Base-by-base conservation (phyloP, 2,329 filamentous ascomycete genomes). In the Monosporascus sp. region DNA sequence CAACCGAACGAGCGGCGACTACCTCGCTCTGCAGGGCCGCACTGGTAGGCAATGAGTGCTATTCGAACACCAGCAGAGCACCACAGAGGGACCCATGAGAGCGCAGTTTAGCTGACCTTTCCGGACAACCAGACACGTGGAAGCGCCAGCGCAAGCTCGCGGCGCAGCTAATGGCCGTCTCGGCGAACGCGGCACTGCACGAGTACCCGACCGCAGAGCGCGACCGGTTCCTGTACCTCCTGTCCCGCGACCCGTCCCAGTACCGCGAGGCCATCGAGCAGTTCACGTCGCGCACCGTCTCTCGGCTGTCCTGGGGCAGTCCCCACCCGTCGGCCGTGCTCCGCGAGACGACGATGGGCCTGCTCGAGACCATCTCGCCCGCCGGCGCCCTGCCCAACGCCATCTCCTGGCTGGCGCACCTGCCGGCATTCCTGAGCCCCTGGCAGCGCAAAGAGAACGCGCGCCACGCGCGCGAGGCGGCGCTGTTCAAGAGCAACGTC, bases 191-290 rank as follows among this genome's bases (percentile, higher is more conserved):
- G 2, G 66, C 64, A 2, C 64, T 77, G 5, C 72, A 77, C 58
- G 60, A 63, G 14, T 78, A 78, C 54, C 75, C 75, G 3, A 66
- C 68, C 1, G 65, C 66, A 41, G 75, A 78, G 63, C 70, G 67
- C 7, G 75, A 80, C 51, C 70, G 72, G 2, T 74, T 78, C 53
- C 63, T 78, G 17, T 74, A 73, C 48, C 68, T 74, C 5, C 65
- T 78, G 44, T 68, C 63, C 7, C 65, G 63, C 20, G 68, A 74
- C 22, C 66, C 74, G 1, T 62, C 62, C n/a, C 69, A 73, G 37
- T 78, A 78, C 56, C 65, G 72, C 38, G 73, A 76, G 56, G 73
- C 71, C 57, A 65, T 78, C 49, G 76, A 78, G 63, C 73, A 78
- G 57, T 75, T 76, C 61, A 78, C 76, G 6, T 66, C 68, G 22